phyloP scores from a whole-genome alignment of 2,329 filamentous ascomycete species.

The Diaporthe sp. region DNA sequence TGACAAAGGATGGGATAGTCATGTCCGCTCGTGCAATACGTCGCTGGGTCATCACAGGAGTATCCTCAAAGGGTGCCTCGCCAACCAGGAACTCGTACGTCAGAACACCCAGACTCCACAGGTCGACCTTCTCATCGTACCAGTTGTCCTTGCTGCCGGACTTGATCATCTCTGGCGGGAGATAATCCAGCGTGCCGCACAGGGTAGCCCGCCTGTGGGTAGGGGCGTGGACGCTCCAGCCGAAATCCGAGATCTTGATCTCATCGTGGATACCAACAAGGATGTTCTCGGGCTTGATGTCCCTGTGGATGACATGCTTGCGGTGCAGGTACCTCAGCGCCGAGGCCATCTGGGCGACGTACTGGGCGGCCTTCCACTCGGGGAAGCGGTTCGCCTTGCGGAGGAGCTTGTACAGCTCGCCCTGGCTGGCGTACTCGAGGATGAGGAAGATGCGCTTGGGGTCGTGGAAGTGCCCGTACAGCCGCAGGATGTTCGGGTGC shows the following conservation, averaged over 20 bases:
- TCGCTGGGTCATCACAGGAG: slow-evolving; percentile 91
- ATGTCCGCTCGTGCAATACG: slow-evolving; percentile 92
- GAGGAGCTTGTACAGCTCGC: slow-evolving; percentile 90
- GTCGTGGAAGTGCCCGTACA: slow-evolving; percentile 92
- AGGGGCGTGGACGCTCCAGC: slow-evolving; percentile 97
- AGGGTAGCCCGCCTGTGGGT: slow-evolving; percentile 95
- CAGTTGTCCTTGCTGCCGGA: slow-evolving; percentile 84
- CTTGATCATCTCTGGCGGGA: slow-evolving; percentile 97
- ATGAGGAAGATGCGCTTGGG: slow-evolving; percentile 90
- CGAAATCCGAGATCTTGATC: slow-evolving; percentile 98
- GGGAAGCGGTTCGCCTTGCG: slow-evolving; percentile 83
- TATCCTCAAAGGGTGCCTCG: slow-evolving; percentile 97
- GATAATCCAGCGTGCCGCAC: slow-evolving; percentile 97
- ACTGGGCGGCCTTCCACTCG: slow-evolving; percentile 88
- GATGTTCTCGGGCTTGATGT: slow-evolving; percentile 99
- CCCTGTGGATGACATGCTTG: slow-evolving; percentile 96
- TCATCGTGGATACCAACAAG: slow-evolving; percentile 96
- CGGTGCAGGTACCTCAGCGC: slow-evolving; percentile 92
- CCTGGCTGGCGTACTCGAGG: slow-evolving; percentile 86
- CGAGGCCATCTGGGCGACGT: slow-evolving; percentile 91
- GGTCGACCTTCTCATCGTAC: slow-evolving; percentile 94
- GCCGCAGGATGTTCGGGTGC: slow-evolving; percentile 85
- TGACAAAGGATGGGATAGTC: slow-evolving; percentile 91
- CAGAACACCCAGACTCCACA: slow-evolving; percentile 95
- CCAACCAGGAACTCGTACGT: slow-evolving; percentile 97